Conservation (phyloP, 2,329 filamentous ascomycete species). For the Fusarium coffeatum region DNA sequence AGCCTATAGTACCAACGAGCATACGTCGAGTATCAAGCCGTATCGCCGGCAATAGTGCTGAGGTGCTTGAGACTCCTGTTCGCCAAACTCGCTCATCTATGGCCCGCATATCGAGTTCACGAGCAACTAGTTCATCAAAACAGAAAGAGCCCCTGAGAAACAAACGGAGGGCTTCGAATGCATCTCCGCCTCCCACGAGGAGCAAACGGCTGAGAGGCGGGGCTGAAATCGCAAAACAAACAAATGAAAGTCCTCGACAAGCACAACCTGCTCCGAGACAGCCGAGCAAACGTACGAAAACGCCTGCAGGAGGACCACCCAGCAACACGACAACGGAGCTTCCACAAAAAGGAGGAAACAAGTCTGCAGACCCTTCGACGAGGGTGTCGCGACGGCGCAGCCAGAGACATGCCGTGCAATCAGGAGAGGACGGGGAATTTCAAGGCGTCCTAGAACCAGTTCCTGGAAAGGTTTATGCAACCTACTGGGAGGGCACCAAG, state of each 20-base stretch:
- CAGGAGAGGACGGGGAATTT: background rate
- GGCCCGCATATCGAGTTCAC: background rate
- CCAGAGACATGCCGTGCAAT: background rate
- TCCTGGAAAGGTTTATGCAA: constrained; percentile 11
- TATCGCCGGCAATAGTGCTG: background rate
- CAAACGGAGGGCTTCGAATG: background rate
- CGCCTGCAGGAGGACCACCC: background rate
- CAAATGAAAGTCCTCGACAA: background rate
- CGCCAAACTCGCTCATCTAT: background rate
- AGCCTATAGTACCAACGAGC: background rate
- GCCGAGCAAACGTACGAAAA: background rate
- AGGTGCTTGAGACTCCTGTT: background rate
- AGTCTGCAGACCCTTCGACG: background rate
- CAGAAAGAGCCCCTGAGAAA: background rate
- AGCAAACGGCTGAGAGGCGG: background rate
- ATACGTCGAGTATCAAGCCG: background rate
- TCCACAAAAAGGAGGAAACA: background rate
- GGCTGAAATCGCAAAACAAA: background rate
- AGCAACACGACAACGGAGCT: background rate
- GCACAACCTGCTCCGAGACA: background rate
- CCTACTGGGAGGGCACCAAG: constrained; percentile 12
- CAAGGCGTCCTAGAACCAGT: constrained; percentile 1
- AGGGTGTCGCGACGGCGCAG: background rate
- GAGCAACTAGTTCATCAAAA: background rate
- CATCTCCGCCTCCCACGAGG: background rate